Evolutionary conservation across 1,284 basidiomycete genomes (phyloP), one percentile per base, ranked within the genome.

Genomic region (Ceratorhiza oryzae-sativae): DNA sequence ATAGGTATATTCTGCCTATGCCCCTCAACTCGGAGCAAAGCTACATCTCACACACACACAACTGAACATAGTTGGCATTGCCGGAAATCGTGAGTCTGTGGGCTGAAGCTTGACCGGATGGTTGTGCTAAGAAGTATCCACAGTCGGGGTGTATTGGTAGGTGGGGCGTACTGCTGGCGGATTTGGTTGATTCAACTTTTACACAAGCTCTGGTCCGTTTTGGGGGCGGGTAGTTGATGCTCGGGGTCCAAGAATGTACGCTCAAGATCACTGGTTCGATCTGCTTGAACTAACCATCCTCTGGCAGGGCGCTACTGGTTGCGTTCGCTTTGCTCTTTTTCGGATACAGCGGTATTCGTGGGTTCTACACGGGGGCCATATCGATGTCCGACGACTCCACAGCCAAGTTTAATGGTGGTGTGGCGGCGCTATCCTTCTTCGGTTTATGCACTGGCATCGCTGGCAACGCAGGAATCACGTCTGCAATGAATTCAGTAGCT

Each of bases 41-140:
- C 84, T 94, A n/a, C 82, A 84, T 53, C 84, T 94, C 20, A 85
- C 87, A 0, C 90, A 93, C 62, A 94, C 91, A 0, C 86, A 90
- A 73, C 82, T 92, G 53, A 94, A 94, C 76, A 79, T 93, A 49
- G 84, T 94, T 30, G 91, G 87, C 36, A 74, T 90, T 13, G 87
- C 87, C 2, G 90, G 89, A 61, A 91, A 90, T 76, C 78, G 89
- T 88, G 73, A 74, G 85, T 74, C 4, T 8, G n/a, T 36, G 23
- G 13, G 15, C 49, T 30, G 9, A 12, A n/a, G 65, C 51, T 42
- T 15, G 74, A 51, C 67, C 42, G 2, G 32, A 23, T 49, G 1
- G 61, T 61, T 41, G 41, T 34, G 4, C 61, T 72, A 51, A 12
- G 62, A 34, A 41, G 61, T 25, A 18, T 56, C 20, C 8, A 30